Base-by-base conservation (phyloP, 371 early-diverging fungal species). In the Lichtheimia ramosa region DNA sequence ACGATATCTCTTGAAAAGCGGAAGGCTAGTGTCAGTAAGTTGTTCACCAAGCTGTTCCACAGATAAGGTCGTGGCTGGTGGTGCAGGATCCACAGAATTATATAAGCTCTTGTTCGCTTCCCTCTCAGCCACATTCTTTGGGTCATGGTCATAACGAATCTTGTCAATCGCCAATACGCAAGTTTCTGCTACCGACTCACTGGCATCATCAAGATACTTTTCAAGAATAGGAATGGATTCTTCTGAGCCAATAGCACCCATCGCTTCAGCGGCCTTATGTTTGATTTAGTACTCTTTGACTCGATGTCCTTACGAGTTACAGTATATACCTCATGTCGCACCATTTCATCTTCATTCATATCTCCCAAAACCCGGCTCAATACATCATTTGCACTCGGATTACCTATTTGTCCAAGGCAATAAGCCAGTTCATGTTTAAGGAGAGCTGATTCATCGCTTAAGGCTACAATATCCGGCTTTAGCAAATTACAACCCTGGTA, bases 341-440 rank as follows among this genome's bases (percentile, higher is more conserved):
- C 99, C 94, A 99, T 99, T 48, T 92, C 92, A 69, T 96, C 92
- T 73, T 97, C 91, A 0, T 74, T 61, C 46, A 69, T 63, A 62
- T 93, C 74, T 28, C 74, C 75, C n/a, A 97, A 74, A 8, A 97
- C 90, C 10, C 60, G 46, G 54, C 67, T 65, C 16, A 99, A 84
- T 16, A 85, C 74, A 0, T 85, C 81, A 48, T 96, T 88, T 18
- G 98, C 95, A n/a, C 75, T 66, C 34, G 82, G 80, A 68, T 93
- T 91, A 68, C 90, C 87, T 90, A 98, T 99, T 80, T 99, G 99
- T 54, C 99, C 99, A 59, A 99, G 83, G 54, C 96, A 95, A 76
- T 99, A 99, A 56, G 99, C 99, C 48, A 98, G 77, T 79, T 99
- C 99, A 73, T 99, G 99, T 77, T 97, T 96, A 56, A 99, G 84